phyloP scores from a whole-genome alignment of 2,329 filamentous ascomycete species.

The Aspergillus tanneri region DNA sequence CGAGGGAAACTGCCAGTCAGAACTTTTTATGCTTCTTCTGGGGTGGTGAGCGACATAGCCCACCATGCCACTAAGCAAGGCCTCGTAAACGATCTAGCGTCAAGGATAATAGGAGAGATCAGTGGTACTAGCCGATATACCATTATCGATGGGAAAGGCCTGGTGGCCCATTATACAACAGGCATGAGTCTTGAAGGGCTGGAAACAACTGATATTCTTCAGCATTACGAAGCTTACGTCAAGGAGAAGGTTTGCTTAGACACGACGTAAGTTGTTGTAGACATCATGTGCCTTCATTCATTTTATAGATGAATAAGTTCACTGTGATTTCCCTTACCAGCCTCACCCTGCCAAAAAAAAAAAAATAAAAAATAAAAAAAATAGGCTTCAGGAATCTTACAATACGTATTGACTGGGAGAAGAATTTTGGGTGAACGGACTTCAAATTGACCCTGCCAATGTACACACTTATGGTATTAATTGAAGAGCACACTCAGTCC shows the following conservation, averaged over 20 bases:
- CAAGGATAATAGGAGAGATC: constrained; percentile 26
- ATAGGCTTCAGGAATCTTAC: no score
- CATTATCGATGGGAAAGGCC: constrained; percentile 54
- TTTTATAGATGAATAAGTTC: no score
- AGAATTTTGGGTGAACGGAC: no score
- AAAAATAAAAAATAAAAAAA: no score
- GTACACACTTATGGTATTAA: background rate
- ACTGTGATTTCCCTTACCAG: no score
- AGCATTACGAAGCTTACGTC: constrained; percentile 55
- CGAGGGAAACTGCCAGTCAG: constrained; percentile 52
- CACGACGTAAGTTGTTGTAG: constrained; percentile 3
- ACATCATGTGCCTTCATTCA: background rate
- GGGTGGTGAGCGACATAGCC: constrained; percentile 54
- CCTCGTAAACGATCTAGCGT: constrained; percentile 43
- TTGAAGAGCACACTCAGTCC: constrained; percentile 1
- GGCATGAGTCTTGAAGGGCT: constrained; percentile 43
- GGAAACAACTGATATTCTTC: constrained; percentile 54
- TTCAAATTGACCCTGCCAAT: no score
- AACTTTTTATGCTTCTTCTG: constrained; percentile 57
- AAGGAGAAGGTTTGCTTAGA: constrained; percentile 51
- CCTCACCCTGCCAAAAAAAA: no score
- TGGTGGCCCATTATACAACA: constrained; percentile 57
- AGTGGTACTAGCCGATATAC: constrained; percentile 26
- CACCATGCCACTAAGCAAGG: constrained; percentile 43
- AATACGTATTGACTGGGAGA: no score